Evolutionary conservation across 768 basidiomycete species (phyloP), one percentile per base, ranked within the genome.

Genomic region (Rhizopogon rudus): DNA sequence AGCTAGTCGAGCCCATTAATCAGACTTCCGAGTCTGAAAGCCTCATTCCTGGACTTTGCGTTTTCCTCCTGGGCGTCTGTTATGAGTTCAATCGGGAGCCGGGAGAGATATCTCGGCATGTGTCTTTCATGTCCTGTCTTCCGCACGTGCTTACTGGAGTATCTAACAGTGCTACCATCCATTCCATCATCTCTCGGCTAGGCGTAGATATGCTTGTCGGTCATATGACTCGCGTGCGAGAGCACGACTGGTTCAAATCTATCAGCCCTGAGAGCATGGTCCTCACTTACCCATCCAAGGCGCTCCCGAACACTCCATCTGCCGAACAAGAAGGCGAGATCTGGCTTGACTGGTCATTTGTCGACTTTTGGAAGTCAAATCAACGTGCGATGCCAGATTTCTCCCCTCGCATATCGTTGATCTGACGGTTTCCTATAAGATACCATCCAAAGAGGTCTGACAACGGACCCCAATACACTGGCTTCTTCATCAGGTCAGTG

Each of bases 301-400:
- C 48, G 2, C 40, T 53, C 42, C 55, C 53, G 20, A 56, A 39
- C 12, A 52, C 33, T n/a, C 46, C 33, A 4, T 63, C 73, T 29
- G 57, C 57, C 17, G 73, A 75, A 51, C 83, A 83, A 58, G 88
- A 91, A 63, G 90, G 84, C 28, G 93, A 94, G 71, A 79, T 97
- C 40, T 98, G 97, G 97, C 91, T 98, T 65, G 95, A 98, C 69
- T 98, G 95, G 93, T 82, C 87, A 0, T 98, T 98, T 71, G 84
- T 97, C 6, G 97, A 99, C 70, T 99, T 98, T 69, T 95, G 93
- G 89, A 98, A 98, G 74, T 94, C 92, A 44, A 95, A 96, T 65
- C 97, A 94, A 65, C 92, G 96, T 96, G 63, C 14, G 53, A 45
- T 43, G 4, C 14, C 35, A n/a, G 31, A 16, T 43, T 22, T 45